phyloP scores from a whole-genome alignment of 176 grass and related monocot species.

The Elaeis guineensis region DNA sequence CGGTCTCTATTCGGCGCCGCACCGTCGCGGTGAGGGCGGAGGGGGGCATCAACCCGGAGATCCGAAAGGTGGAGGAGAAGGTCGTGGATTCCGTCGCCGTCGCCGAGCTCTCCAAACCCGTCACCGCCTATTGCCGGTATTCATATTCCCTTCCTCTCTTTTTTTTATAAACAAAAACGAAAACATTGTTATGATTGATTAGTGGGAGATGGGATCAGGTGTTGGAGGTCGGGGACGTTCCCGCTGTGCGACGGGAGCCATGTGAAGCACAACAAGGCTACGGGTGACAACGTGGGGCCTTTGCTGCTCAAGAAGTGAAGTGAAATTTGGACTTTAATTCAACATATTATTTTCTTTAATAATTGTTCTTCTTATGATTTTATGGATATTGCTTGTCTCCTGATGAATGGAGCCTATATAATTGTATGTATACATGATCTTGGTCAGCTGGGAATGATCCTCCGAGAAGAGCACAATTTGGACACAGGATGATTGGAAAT shows the following conservation, averaged over 20 bases:
- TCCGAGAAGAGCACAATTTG: no score
- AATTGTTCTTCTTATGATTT: no score
- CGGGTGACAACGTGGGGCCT: constrained; percentile 84
- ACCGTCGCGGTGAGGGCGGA: constrained; percentile 45
- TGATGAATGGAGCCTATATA: no score
- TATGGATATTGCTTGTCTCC: no score
- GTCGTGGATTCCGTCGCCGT: constrained; percentile 78
- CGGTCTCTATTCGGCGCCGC: neutral
- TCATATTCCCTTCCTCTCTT: neutral
- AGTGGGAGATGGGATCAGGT: constrained; percentile 30
- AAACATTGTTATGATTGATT: neutral
- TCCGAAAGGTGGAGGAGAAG: constrained; percentile 80
- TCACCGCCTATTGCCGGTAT: constrained; percentile 84
- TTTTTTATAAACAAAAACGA: neutral
- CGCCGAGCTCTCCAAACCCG: constrained; percentile 73
- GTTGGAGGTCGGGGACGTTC: constrained; percentile 93
- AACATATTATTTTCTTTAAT: no score
- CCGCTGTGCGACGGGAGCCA: constrained; percentile 87
- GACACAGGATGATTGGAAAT: no score
- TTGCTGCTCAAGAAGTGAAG: constrained; percentile 81
- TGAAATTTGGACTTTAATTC: no score
- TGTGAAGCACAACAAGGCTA: constrained; percentile 95
- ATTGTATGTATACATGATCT: no score
- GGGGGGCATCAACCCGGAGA: constrained; percentile 61
- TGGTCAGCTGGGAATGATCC: no score